Percentiles rank a stretch among this genome's conserved stretches.
Evolutionary conservation across 1,139 yeast species (phyloP).

Genomic region (Candida sanyaensis): DNA sequence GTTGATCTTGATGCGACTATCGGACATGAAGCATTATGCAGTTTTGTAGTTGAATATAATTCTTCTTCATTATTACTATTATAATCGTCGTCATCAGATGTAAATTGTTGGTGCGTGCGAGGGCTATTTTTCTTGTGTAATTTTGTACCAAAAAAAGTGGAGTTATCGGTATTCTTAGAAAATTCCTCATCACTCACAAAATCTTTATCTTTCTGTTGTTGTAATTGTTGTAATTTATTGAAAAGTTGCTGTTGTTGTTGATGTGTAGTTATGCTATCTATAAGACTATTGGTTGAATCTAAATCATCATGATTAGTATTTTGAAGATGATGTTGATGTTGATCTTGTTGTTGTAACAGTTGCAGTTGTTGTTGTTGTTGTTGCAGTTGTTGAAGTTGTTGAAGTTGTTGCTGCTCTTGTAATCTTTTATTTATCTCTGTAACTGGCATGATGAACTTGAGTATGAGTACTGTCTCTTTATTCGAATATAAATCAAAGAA

Average conservation of each 20-base stretch:
- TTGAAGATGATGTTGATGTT: constrained; percentile 6
- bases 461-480: not conserved
- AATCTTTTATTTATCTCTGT: constrained; percentile 10
- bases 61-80: not conserved
- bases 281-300: constrained; percentile 7
- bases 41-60: not conserved
- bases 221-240: constrained; percentile 11
- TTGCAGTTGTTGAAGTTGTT: constrained; percentile 4
- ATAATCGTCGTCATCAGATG: not conserved
- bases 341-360: constrained; percentile 5
- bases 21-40: constrained; percentile 1
- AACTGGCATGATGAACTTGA: constrained; percentile 12
- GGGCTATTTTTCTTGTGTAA: constrained; percentile 1
- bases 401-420: constrained; percentile 1
- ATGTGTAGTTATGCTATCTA: constrained; percentile 5
- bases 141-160: constrained; percentile 9
- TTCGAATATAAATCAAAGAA: not conserved
- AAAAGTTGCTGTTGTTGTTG: constrained; percentile 12
- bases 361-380: constrained; percentile 1
- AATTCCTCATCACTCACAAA: constrained; percentile 7
- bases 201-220: constrained; percentile 9
- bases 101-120: constrained; percentile 1
- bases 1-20: not conserved
- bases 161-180: constrained; percentile 9
- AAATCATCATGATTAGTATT: not conserved